Evolutionary conservation across 768 basidiomycete species (phyloP), one percentile per base, ranked within the genome.

Genomic region (Auricularia heimuer): DNA sequence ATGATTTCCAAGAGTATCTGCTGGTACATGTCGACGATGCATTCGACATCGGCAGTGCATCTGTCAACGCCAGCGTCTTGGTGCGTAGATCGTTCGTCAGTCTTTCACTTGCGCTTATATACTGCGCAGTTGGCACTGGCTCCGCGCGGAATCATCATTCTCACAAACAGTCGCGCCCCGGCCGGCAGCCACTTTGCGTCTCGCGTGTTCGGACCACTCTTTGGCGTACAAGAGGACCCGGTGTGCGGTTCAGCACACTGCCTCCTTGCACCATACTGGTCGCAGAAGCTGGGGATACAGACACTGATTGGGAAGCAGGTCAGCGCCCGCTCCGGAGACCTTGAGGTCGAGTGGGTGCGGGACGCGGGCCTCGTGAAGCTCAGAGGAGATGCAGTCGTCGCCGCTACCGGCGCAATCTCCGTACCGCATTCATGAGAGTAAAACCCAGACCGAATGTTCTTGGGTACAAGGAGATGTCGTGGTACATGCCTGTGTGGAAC

Each of bases 211-310:
- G 73, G 78, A 4, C 82, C 81, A 6, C 62, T 60, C 1, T 36
- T 65, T 8, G 67, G 64, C 69, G 71, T 62, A 14, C 74, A 73
- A 4, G 83, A 84, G 72, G 83, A 85, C 65, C 76, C 74, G n/a
- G 83, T 83, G 7, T 84, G 82, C 65, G 84, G 83, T 11, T 80
- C 80, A 37, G 82, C 83, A 0, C 84, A 85, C 66, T 78, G 78
- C 56, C 62, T 83, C 44, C 64, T 82, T 44, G 75, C 69, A 2
- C 82, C 83, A 2, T 83, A 84, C 66, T 85, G 83, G 80, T 75
- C 73, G 24, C 66, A 65, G 0, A 71, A 79, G 24, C 61, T 68
- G 4, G 68, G 73, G 4, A 74, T 75, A 10, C 63, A 71, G 39
- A 74, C 77, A 63, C 74, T 81, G 37, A 68, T 69, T 21, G 80